Evolutionary conservation across 768 basidiomycete genomes (phyloP).

Genomic region (Russula brevipes): DNA sequence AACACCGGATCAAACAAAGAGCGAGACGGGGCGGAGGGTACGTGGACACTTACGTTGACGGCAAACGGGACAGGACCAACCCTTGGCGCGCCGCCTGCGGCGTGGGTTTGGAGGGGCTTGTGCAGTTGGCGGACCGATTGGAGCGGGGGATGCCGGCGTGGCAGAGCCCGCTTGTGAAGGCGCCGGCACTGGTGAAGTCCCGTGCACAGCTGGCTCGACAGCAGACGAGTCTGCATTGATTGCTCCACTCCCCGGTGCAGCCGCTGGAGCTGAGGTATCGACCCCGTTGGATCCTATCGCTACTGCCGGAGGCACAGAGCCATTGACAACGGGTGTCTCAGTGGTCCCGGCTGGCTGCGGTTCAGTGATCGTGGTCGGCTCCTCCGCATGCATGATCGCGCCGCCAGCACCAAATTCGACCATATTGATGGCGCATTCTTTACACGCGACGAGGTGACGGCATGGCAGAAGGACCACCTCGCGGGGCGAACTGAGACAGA

Average conservation of each 20-base stretch:
- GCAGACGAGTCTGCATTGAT: neutral
- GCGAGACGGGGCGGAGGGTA: neutral
- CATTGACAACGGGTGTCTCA: slow-evolving; percentile 18
- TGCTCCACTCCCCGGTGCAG: neutral
- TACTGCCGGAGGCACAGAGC: slow-evolving; percentile 28
- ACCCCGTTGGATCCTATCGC: slow-evolving; percentile 29
- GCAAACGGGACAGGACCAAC: slow-evolving; percentile 97
- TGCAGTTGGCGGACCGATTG: slow-evolving; percentile 19
- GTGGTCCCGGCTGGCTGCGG: slow-evolving; percentile 30
- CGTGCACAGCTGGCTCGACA: slow-evolving; percentile 10
- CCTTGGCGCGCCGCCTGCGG: slow-evolving; percentile 89
- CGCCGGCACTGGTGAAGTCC: neutral
- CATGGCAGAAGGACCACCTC: slow-evolving; percentile 93
- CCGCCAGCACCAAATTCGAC: slow-evolving; percentile 96
- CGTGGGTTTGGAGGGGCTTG: slow-evolving; percentile 41
- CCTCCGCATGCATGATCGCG: slow-evolving; percentile 59
- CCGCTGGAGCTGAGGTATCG: neutral
- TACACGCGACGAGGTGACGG: slow-evolving; percentile 90
- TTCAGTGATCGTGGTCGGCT: slow-evolving; percentile 32
- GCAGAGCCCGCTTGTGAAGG: slow-evolving; percentile 15
- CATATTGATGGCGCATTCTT: slow-evolving; percentile 95
- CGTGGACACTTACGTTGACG: slow-evolving; percentile 69
- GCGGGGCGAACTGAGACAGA: slow-evolving; percentile 82
- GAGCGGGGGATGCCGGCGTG: slow-evolving; percentile 18
- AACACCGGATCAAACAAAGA: neutral